Percentiles rank a stretch among this genome's conserved stretches.
These are phyloP conservation scores for Botrytis hyacinthi DNA, from an alignment of 2,329 filamentous ascomycete genomes.

Conservation along the genomic window DNA sequence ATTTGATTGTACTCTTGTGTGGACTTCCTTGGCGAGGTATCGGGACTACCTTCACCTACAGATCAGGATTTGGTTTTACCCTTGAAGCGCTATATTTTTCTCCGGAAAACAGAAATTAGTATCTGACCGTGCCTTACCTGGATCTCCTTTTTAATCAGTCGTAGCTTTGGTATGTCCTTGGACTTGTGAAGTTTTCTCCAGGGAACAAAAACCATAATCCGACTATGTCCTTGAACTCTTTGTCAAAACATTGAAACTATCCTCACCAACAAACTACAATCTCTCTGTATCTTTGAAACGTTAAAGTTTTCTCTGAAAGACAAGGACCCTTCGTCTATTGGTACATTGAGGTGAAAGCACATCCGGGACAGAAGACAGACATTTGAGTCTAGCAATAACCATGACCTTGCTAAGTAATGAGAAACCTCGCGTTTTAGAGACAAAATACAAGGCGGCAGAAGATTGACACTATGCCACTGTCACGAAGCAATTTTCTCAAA, in stretches of 20 bases:
- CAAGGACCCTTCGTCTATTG: neutral
- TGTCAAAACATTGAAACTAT: neutral
- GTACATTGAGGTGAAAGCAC: neutral
- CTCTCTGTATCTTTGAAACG: neutral
- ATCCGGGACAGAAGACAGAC: neutral
- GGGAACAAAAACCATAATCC: neutral
- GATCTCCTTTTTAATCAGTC: neutral
- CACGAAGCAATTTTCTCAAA: neutral
- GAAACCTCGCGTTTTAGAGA: neutral
- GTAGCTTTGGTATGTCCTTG: neutral
- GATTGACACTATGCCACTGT: neutral
- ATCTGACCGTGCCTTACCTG: neutral
- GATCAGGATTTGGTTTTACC: too few relatives aligned
- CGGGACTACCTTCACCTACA: too few relatives aligned
- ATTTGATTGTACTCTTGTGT: neutral
- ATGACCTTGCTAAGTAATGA: neutral
- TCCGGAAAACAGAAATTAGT: too few relatives aligned
- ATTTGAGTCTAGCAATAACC: neutral
- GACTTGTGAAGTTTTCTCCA: neutral
- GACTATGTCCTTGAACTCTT: neutral
- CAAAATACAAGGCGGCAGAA: neutral
- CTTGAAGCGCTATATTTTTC: too few relatives aligned
- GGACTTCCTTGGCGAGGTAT: too few relatives aligned
- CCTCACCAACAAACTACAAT: neutral
- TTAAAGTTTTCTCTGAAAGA: neutral